Evolutionary conservation across 1,284 basidiomycete genomes (phyloP).

Genomic region (Ceratobasidium sp.): DNA sequence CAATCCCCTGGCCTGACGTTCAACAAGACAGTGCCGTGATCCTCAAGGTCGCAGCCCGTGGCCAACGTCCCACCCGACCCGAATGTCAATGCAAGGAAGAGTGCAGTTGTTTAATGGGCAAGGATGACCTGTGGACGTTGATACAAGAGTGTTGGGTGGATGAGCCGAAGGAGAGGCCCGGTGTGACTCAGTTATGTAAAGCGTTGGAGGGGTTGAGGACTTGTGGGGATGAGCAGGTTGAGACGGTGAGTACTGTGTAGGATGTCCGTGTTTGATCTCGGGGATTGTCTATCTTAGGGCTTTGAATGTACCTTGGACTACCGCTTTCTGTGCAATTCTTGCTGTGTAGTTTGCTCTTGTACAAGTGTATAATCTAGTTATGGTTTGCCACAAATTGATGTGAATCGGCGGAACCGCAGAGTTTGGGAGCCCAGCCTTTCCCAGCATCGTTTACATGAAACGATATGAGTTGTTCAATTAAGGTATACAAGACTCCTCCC

Average conservation of each 20-base stretch:
- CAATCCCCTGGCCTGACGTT: constrained; percentile 38
- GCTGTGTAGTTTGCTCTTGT: background rate
- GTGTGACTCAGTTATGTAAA: constrained; percentile 8
- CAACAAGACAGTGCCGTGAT: constrained; percentile 41
- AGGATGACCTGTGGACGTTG: constrained; percentile 20
- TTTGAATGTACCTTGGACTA: background rate
- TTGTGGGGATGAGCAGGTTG: background rate
- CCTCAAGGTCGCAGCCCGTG: constrained; percentile 35
- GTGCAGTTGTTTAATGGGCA: constrained; percentile 19
- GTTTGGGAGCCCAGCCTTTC: too few relatives aligned
- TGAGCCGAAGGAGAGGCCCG: constrained; percentile 14
- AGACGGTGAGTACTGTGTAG: background rate
- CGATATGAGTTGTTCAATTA: constrained; percentile 20
- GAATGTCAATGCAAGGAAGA: background rate
- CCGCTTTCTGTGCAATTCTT: background rate
- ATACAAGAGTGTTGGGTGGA: constrained; percentile 32
- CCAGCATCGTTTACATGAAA: background rate
- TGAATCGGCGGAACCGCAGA: background rate
- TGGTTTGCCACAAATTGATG: background rate
- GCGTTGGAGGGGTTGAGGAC: background rate
- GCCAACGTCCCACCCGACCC: constrained; percentile 22
- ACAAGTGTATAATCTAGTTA: background rate
- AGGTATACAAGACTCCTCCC: constrained; percentile 25
- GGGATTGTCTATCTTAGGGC: background rate
- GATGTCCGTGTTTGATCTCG: background rate